Percentiles rank a stretch among this genome's conserved stretches.
Conservation (phyloP, 371 early-diverging fungal genomes). For the Apophysomyces elegans region DNA sequence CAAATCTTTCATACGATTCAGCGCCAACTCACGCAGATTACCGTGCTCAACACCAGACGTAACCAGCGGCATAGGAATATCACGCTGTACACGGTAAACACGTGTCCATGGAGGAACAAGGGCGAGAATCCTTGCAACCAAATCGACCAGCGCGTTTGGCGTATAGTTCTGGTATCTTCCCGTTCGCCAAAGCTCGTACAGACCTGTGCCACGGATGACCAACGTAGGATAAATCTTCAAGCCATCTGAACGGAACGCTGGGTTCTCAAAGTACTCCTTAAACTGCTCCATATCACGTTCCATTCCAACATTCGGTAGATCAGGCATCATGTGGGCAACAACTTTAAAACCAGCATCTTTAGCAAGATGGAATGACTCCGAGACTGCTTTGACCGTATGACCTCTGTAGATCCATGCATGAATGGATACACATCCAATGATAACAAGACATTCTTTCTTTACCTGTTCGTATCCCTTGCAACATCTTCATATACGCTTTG, state of each 20-base stretch:
- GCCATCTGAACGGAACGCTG: constrained; percentile 98
- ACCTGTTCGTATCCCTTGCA: constrained; percentile 98
- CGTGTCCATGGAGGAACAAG: constrained; percentile 99
- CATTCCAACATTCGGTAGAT: constrained; percentile 99
- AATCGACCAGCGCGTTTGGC: constrained; percentile 97
- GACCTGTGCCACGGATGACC: constrained; percentile 99
- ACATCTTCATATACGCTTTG: constrained; percentile 99
- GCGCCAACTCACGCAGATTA: constrained; percentile 97
- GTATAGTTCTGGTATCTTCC: constrained; percentile 99
- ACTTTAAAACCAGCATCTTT: constrained; percentile 99
- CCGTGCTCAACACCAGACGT: constrained; percentile 99
- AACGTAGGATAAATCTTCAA: constrained; percentile 99
- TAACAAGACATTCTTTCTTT: constrained; percentile 8
- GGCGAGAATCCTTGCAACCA: constrained; percentile 97
- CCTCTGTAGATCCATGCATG: constrained; percentile 62
- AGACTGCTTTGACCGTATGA: constrained; percentile 98
- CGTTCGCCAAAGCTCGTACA: constrained; percentile 99
- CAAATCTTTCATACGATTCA: constrained; percentile 97
- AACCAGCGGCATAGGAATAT: constrained; percentile 99
- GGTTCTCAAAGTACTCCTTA: constrained; percentile 99
- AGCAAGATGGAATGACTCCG: constrained; percentile 96
- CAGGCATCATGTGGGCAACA: constrained; percentile 99
- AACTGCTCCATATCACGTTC: constrained; percentile 99
- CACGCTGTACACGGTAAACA: constrained; percentile 99
- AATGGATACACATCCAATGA: not conserved